Evolutionary conservation across 2,329 filamentous ascomycete species (phyloP).

Genomic region (Claviceps arundinis): DNA sequence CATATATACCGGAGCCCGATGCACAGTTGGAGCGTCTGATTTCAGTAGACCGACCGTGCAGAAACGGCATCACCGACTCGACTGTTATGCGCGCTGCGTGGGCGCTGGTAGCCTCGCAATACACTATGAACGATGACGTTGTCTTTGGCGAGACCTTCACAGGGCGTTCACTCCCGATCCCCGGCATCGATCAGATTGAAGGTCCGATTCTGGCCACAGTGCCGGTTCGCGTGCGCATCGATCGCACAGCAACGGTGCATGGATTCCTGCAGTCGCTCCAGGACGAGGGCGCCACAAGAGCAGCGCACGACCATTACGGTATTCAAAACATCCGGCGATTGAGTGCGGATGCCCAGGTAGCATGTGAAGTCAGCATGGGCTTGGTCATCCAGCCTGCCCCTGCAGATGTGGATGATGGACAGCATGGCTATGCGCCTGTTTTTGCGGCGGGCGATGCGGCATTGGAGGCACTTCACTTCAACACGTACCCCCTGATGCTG

Average conservation of each 20-base stretch:
- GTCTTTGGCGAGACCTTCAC: conserved; percentile 15
- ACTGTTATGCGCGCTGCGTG: conserved; percentile 15
- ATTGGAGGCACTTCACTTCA: conserved; percentile 1
- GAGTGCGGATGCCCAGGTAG: conserved; percentile 5
- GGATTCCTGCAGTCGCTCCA: conserved; percentile 10
- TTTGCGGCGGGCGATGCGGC: background rate
- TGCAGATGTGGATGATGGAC: background rate
- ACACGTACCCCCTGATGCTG: conserved; percentile 2
- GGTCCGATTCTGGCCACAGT: conserved; percentile 17
- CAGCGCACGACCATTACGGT: conserved; percentile 14
- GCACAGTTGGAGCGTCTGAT: conserved; percentile 1
- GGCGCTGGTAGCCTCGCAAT: conserved; percentile 22
- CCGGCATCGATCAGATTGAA: conserved; percentile 14
- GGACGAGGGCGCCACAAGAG: conserved; percentile 11
- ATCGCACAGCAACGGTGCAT: conserved; percentile 5
- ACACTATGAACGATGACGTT: conserved; percentile 20
- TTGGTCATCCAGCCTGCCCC: conserved; percentile 3
- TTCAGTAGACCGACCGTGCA: conserved; percentile 1
- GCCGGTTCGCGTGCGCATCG: conserved; percentile 8
- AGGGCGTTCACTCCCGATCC: conserved; percentile 14
- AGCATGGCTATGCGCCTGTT: background rate
- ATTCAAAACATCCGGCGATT: conserved; percentile 16
- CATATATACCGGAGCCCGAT: conserved; percentile 4
- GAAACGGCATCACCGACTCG: conserved; percentile 11
- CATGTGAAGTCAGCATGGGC: conserved; percentile 9